A percentile compares a stretch with the other conserved stretches of the same genome.
These are phyloP conservation scores for Starmerella sirachaensis DNA, from an alignment of 805 yeast species.

Conservation along the genomic window DNA sequence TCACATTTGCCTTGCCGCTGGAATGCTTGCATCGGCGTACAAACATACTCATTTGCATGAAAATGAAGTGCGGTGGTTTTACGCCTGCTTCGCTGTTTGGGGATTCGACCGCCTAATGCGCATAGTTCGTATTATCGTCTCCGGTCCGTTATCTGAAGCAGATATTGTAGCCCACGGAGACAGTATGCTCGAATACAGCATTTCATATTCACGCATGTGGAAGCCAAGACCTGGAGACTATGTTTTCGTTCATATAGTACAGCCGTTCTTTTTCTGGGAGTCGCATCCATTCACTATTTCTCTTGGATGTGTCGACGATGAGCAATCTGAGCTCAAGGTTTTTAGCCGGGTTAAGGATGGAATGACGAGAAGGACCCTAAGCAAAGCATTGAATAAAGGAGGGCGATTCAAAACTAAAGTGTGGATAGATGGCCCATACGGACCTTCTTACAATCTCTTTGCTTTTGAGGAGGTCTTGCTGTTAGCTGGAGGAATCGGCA, in stretches of 20 bases:
- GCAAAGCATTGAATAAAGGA: constrained; percentile 26
- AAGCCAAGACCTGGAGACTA: constrained; percentile 2
- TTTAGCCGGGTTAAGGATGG: constrained; percentile 36
- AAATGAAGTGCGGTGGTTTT: constrained; percentile 26
- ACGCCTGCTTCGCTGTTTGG: constrained; percentile 55
- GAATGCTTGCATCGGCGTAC: constrained; percentile 41
- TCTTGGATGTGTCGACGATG: constrained; percentile 1
- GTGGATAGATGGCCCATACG: constrained; percentile 54
- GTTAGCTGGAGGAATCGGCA: constrained; percentile 50
- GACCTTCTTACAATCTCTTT: constrained; percentile 33
- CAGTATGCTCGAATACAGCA: constrained; percentile 15
- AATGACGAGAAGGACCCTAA: constrained; percentile 36
- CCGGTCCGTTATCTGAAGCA: constrained; percentile 6
- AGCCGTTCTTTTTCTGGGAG: constrained; percentile 1
- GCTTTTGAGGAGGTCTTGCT: constrained; percentile 32
- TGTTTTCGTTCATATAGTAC: constrained; percentile 3
- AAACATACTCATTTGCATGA: constrained; percentile 36
- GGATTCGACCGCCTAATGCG: constrained; percentile 50
- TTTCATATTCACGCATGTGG: constrained; percentile 1
- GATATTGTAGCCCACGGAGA: constrained; percentile 10
- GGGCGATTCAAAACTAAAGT: constrained; percentile 27
- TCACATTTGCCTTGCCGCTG: constrained; percentile 43
- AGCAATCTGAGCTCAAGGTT: constrained; percentile 11
- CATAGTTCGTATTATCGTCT: constrained; percentile 34
- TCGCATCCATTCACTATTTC: constrained; percentile 42